Conservation (phyloP, 352 stramenopile genomes). For the Saprolegnia parasitica region DNA sequence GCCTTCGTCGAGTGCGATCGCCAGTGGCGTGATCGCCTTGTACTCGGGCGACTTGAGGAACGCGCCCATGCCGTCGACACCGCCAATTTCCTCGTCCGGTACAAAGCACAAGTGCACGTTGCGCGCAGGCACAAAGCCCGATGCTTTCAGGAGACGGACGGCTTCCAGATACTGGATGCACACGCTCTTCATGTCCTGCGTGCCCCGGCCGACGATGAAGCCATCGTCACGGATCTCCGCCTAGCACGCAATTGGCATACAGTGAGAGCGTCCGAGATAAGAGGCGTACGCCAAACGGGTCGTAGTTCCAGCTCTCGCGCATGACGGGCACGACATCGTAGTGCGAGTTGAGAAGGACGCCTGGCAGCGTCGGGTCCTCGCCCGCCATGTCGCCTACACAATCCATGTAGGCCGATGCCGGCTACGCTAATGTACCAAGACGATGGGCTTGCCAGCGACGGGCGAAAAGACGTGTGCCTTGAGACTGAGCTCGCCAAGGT, state of each 20-base stretch:
- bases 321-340: slow-evolving; percentile 96
- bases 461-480: slow-evolving; percentile 49
- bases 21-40: slow-evolving; percentile 72
- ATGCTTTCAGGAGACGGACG: slow-evolving; percentile 59
- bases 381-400: slow-evolving; percentile 69
- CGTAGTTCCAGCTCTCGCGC: slow-evolving; percentile 80
- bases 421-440: slow-evolving; percentile 54
- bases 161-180: slow-evolving; percentile 94
- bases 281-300: slow-evolving; percentile 81
- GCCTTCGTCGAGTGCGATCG: slow-evolving; percentile 93
- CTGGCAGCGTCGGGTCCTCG: slow-evolving; percentile 71
- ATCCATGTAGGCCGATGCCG: not conserved
- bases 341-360: slow-evolving; percentile 93
- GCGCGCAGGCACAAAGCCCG: slow-evolving; percentile 71
- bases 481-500: slow-evolving; percentile 57
- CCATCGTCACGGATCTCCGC: slow-evolving; percentile 80
- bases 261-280: slow-evolving; percentile 6
- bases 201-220: slow-evolving; percentile 89
- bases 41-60: slow-evolving; percentile 87
- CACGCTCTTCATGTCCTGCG: slow-evolving; percentile 97
- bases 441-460: slow-evolving; percentile 77
- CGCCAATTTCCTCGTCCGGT: slow-evolving; percentile 92
- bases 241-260: slow-evolving; percentile 33
- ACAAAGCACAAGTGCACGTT: slow-evolving; percentile 91
- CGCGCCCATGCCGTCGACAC: slow-evolving; percentile 85